Percentiles rank a stretch among this genome's conserved stretches.
Evolutionary conservation across 2,329 filamentous ascomycete genomes (phyloP).

Genomic region (Mycosphaerella sp.): DNA sequence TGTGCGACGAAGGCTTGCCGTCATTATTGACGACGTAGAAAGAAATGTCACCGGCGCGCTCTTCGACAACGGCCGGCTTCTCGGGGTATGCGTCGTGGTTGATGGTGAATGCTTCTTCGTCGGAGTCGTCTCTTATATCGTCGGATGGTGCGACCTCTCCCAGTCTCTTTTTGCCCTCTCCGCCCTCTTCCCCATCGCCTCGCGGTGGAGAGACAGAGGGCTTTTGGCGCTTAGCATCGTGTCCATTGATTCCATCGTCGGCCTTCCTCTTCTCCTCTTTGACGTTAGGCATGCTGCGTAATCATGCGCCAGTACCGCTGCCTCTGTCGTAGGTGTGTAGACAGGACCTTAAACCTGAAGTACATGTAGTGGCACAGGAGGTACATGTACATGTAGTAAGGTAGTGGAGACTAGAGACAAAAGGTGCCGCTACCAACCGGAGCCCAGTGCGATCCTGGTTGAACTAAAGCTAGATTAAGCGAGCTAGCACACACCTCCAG

Average conservation of each 20-base stretch:
- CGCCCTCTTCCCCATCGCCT: neutral
- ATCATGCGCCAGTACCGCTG: constrained; percentile 1
- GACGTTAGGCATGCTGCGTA: constrained; percentile 14
- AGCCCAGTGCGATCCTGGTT: constrained; percentile 5
- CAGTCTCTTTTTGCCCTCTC: too few relatives aligned
- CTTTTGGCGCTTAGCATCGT: constrained; percentile 61
- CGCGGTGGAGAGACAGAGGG: constrained; percentile 36
- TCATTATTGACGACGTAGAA: constrained; percentile 99
- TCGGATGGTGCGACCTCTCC: neutral
- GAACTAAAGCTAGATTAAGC: constrained; percentile 2
- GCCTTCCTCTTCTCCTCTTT: constrained; percentile 62
- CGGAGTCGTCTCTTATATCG: constrained; percentile 13
- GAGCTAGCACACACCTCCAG: constrained; percentile 1
- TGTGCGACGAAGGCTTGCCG: constrained; percentile 75
- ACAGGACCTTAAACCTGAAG: neutral
- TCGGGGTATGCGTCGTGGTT: constrained; percentile 67
- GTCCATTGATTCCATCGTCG: constrained; percentile 52
- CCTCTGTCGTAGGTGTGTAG: neutral
- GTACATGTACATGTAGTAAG: too few relatives aligned
- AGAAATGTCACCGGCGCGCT: constrained; percentile 89
- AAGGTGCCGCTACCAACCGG: neutral
- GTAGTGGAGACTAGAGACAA: neutral
- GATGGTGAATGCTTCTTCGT: constrained; percentile 24
- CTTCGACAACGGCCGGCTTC: constrained; percentile 90
- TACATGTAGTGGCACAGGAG: too few relatives aligned